Percentiles rank a stretch among this genome's conserved stretches.
These are phyloP conservation scores for Helenozyma rhizophorensis DNA, from an alignment of 805 yeast species.

Conservation along the genomic window DNA sequence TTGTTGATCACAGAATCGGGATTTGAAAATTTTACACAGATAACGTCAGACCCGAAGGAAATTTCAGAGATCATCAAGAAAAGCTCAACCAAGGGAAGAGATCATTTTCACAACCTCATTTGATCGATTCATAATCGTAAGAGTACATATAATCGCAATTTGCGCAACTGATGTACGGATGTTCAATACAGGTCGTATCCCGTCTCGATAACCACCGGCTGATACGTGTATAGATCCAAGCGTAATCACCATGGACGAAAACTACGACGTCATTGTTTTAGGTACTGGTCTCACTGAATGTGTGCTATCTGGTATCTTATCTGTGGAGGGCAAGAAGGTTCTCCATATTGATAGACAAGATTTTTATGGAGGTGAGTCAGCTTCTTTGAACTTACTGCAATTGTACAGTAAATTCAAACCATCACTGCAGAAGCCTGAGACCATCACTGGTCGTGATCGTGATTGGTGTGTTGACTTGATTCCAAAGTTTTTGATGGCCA, in stretches of 20 bases:
- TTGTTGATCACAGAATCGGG: conserved; percentile 74
- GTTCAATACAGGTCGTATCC: too few species aligned
- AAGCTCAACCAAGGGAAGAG: conserved; percentile 60
- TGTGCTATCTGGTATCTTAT: conserved; percentile 84
- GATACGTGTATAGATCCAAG: too few species aligned
- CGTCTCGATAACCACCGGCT: too few species aligned
- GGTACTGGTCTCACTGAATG: conserved; percentile 98
- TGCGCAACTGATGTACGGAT: too few species aligned
- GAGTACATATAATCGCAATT: too few species aligned
- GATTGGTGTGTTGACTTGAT: conserved; percentile 98
- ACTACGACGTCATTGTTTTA: conserved; percentile 93
- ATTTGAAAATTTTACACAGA: conserved; percentile 71
- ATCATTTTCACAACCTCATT: conserved; percentile 56
- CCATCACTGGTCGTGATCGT: conserved; percentile 79
- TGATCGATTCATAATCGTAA: conserved; percentile 10
- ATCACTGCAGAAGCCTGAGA: conserved; percentile 57
- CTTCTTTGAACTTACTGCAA: conserved; percentile 70
- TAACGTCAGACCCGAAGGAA: conserved; percentile 84
- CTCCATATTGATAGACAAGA: conserved; percentile 94
- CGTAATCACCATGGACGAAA: conserved; percentile 83
- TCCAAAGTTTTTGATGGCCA: conserved; percentile 96
- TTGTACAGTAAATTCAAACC: conserved; percentile 84
- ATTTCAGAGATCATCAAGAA: conserved; percentile 69
- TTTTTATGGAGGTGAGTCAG: conserved; percentile 92
- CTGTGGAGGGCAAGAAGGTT: conserved; percentile 98